Evolutionary conservation across 805 yeast species (phyloP), one percentile per base, ranked within the genome.

Genomic region (Spathaspora passalidarum): DNA sequence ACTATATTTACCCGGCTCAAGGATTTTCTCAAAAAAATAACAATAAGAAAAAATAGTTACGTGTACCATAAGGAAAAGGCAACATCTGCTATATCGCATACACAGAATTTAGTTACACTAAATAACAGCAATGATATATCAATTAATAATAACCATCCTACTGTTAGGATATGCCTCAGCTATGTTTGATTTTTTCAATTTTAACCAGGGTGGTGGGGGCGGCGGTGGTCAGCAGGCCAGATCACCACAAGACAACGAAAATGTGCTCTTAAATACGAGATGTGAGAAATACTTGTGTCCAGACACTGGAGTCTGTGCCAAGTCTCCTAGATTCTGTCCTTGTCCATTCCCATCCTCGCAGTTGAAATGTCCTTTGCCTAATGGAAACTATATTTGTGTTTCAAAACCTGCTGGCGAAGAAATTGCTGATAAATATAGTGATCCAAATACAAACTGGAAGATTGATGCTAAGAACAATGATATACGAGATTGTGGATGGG

Each of bases 301-400:
- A 3, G 96, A 84, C 54, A 88, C 97, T 0, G 71, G 82, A 35
- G 73, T 73, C 8, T 94, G 99, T 68, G 99, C 88, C 0, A 73
- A 75, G 1, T 56, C 65, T 1, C 80, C 88, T 0, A 54, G 74
- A 6, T 86, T 84, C 43, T 94, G 99, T 62, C 96, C 97, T 1
- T 94, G 99, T 62, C 89, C 88, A 2, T 92, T 81, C 59, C 94
- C 96, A 1, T 80, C 82, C 48, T 83, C 95, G 1, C 96, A 92
- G 61, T 57, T 87, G 49, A 86, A 88, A 57, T 94, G 99, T 63
- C 60, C 76, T 2, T 68, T 88, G 35, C 96, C 97, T 0, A 82
- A 80, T 51, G 75, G 80, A 16, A 78, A 78, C 45, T 85, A 72
- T 58, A 74, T 91, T 13, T 94, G 99, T 63, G 85, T 94, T 36